These are phyloP conservation scores for Penicillium verrucosum DNA, from an alignment of 2,329 filamentous ascomycete genomes.

Conservation along the genomic window DNA sequence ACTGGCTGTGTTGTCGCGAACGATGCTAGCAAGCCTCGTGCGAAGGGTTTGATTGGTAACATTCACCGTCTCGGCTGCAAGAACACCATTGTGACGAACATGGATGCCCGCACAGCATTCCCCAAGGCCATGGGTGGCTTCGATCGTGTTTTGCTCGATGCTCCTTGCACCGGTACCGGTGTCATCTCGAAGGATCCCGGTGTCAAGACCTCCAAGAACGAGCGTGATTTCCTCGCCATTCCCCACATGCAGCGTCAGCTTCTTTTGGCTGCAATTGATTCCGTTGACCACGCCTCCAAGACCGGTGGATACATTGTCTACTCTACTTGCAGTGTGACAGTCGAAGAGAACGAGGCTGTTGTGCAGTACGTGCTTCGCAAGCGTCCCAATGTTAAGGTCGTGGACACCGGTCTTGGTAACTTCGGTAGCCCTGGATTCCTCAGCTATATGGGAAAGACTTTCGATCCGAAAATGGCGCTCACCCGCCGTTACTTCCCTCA, in stretches of 20 bases:
- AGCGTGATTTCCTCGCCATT: conserved; percentile 88
- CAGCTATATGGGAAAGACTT: conserved; percentile 84
- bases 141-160: conserved; percentile 89
- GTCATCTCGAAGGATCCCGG: conserved; percentile 96
- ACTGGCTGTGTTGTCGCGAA: conserved; percentile 95
- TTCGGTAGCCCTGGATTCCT: conserved; percentile 94
- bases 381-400: conserved; percentile 88
- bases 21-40: conserved; percentile 87
- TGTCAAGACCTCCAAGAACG: conserved; percentile 98
- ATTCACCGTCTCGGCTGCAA: conserved; percentile 90
- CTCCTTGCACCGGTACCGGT: conserved; percentile 92
- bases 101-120: conserved; percentile 84
- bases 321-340: conserved; percentile 90
- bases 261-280: conserved; percentile 88
- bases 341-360: conserved; percentile 91
- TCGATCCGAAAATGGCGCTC: conserved; percentile 78
- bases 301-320: conserved; percentile 95
- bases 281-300: conserved; percentile 84
- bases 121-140: conserved; percentile 94
- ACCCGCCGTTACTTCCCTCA: conserved; percentile 87
- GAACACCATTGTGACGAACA: conserved; percentile 93
- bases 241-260: conserved; percentile 95
- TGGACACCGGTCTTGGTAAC: conserved; percentile 76
- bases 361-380: conserved; percentile 91
- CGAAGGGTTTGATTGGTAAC: conserved; percentile 97